A percentile compares a stretch with the other conserved stretches of the same genome.
These are phyloP conservation scores for Senna tora DNA, from an alignment of 306 rosid species.

Conservation along the genomic window DNA sequence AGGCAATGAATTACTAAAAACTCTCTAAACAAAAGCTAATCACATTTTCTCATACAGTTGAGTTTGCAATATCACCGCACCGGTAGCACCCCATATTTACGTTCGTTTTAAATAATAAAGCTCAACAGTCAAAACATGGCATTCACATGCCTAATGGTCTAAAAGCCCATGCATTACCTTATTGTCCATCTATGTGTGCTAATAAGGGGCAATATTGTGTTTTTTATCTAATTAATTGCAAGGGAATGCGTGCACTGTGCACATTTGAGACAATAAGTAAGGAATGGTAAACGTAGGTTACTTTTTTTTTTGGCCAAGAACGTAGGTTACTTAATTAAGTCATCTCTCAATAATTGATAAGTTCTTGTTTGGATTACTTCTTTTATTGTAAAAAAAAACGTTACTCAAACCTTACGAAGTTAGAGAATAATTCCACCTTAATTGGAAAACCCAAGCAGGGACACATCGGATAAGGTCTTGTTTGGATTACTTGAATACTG, in stretches of 20 bases:
- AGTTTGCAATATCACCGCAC: not conserved
- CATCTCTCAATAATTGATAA: constrained; percentile 13
- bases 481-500: constrained; percentile 15
- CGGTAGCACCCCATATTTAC: not conserved
- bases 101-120: not conserved
- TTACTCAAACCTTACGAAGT: too few species aligned
- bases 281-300: constrained; percentile 8
- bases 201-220: not conserved
- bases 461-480: not conserved
- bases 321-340: constrained; percentile 8
- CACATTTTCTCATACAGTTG: not conserved
- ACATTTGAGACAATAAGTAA: constrained; percentile 8
- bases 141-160: constrained; percentile 9
- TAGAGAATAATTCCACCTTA: too few species aligned
- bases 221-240: constrained; percentile 11
- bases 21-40: constrained; percentile 3
- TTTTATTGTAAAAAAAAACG: too few species aligned
- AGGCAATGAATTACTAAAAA: constrained; percentile 19
- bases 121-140: not conserved
- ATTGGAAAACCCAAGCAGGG: too few species aligned
- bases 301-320: too few species aligned
- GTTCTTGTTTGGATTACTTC: constrained; percentile 16
- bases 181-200: not conserved
- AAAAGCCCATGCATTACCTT: constrained; percentile 9
- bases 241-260: not conserved